These are phyloP conservation scores for Pichia pseudocactophila DNA, from an alignment of 805 yeast species.

Conservation along the genomic window DNA sequence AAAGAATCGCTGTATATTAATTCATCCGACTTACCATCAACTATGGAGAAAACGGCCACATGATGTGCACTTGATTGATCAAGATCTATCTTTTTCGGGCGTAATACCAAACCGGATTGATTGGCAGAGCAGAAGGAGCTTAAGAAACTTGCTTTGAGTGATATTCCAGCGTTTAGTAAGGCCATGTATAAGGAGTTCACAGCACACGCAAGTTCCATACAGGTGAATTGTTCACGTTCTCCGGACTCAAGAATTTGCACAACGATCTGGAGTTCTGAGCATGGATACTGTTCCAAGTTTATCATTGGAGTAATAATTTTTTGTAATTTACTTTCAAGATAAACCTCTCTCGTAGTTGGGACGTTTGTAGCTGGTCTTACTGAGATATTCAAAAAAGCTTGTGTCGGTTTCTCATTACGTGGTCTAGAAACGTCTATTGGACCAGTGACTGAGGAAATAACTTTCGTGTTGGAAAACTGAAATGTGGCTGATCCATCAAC, in stretches of 20 bases:
- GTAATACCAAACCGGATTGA: conserved; percentile 26
- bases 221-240: conserved; percentile 28
- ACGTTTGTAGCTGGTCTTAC: conserved; percentile 75
- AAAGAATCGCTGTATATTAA: conserved; percentile 62
- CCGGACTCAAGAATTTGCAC: conserved; percentile 55
- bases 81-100: conserved; percentile 41
- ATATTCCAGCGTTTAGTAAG: conserved; percentile 70
- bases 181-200: conserved; percentile 71
- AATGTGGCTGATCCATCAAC: conserved; percentile 79
- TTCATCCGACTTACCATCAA: conserved; percentile 41
- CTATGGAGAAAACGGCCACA: conserved; percentile 50
- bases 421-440: conserved; percentile 73
- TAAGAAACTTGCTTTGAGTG: conserved; percentile 53
- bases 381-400: conserved; percentile 66
- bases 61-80: conserved; percentile 48
- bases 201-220: conserved; percentile 51
- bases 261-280: conserved; percentile 66
- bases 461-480: conserved; percentile 41
- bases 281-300: conserved; percentile 58
- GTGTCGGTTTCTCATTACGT: conserved; percentile 77
- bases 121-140: conserved; percentile 36
- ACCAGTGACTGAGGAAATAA: conserved; percentile 76
- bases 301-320: conserved; percentile 53
- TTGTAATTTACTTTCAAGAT: conserved; percentile 62
- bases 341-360: conserved; percentile 62